A percentile compares a stretch with the other conserved stretches of the same genome.
phyloP scores from a whole-genome alignment of 225 moss, liverwort and hornwort genomes.

The Sphagnum tenellum region DNA sequence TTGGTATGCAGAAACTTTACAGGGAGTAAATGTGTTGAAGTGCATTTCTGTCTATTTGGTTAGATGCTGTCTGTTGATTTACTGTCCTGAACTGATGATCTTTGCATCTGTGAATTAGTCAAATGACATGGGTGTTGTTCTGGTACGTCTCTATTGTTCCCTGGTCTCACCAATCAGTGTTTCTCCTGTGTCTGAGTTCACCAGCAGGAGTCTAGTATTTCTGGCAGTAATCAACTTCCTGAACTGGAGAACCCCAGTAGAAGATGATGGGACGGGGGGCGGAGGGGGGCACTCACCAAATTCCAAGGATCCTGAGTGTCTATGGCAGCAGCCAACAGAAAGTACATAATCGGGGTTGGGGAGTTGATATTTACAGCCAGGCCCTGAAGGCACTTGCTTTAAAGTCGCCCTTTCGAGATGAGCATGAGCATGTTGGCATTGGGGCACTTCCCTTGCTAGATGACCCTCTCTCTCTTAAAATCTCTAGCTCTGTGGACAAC shows the following conservation, averaged over 20 bases:
- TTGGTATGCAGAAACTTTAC: too few species aligned
- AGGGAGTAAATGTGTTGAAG: too few species aligned
- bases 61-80: too few species aligned
- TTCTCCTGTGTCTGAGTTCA: too few species aligned
- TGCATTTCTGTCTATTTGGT: too few species aligned
- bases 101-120: too few species aligned
- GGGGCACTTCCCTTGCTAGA: slow-evolving; percentile 18
- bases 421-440: slow-evolving; percentile 12
- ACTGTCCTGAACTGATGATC: too few species aligned
- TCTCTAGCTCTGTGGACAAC: slow-evolving; percentile 17
- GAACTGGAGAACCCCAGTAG: slow-evolving; percentile 30
- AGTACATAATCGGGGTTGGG: slow-evolving; percentile 7
- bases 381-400: slow-evolving; percentile 34
- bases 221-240: not conserved
- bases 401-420: slow-evolving; percentile 21
- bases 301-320: slow-evolving; percentile 26
- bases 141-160: too few species aligned
- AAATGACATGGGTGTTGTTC: too few species aligned
- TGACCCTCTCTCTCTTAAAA: slow-evolving; percentile 27
- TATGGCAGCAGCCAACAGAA: slow-evolving; percentile 9
- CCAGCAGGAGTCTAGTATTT: too few species aligned
- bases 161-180: too few species aligned
- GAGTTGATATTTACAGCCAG: slow-evolving; percentile 26
- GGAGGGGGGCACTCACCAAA: slow-evolving; percentile 42
- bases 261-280: slow-evolving; percentile 72